These are phyloP conservation scores for Poterioochromonas sp. DNA, from an alignment of 352 stramenopile genomes.

Conservation along the genomic window DNA sequence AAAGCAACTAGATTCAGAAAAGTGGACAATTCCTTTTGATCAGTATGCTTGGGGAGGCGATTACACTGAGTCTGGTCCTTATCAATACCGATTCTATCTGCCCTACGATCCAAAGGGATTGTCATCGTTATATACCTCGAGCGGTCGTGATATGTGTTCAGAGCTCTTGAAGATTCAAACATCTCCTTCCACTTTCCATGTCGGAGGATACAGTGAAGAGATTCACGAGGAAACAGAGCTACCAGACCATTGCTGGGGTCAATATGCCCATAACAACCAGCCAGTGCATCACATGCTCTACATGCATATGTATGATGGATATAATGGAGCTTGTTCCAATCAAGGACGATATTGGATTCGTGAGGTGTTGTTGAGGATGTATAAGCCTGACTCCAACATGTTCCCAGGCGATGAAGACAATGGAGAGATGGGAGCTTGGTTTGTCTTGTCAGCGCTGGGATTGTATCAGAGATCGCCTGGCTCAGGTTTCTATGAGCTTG, in stretches of 20 bases:
- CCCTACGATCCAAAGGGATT: slow-evolving; percentile 39
- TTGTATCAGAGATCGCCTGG: slow-evolving; percentile 40
- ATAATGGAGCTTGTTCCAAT: background rate
- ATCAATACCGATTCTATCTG: slow-evolving; percentile 43
- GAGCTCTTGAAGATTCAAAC: slow-evolving; percentile 21
- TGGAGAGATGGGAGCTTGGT: slow-evolving; percentile 45
- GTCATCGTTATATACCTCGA: slow-evolving; percentile 25
- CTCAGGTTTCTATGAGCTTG: slow-evolving; percentile 36
- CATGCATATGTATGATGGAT: slow-evolving; percentile 33
- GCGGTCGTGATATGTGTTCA: slow-evolving; percentile 2
- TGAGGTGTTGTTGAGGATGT: slow-evolving; percentile 2
- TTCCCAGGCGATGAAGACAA: slow-evolving; percentile 47
- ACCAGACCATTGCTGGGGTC: slow-evolving; percentile 41
- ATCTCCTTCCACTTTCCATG: background rate
- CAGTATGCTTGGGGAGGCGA: slow-evolving; percentile 38
- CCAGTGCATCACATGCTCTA: slow-evolving; percentile 42
- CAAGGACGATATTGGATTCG: slow-evolving; percentile 33
- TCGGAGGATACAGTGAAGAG: slow-evolving; percentile 5
- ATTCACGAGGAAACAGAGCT: slow-evolving; percentile 34
- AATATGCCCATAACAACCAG: slow-evolving; percentile 48
- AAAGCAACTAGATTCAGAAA: background rate
- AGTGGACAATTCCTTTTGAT: slow-evolving; percentile 31
- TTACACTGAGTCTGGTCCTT: slow-evolving; percentile 42
- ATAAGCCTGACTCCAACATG: slow-evolving; percentile 27
- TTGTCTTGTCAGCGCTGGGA: slow-evolving; percentile 39